These are phyloP conservation scores for Theileria orientalis DNA, from an alignment of 169 alveolate genomes.

Conservation along the genomic window DNA sequence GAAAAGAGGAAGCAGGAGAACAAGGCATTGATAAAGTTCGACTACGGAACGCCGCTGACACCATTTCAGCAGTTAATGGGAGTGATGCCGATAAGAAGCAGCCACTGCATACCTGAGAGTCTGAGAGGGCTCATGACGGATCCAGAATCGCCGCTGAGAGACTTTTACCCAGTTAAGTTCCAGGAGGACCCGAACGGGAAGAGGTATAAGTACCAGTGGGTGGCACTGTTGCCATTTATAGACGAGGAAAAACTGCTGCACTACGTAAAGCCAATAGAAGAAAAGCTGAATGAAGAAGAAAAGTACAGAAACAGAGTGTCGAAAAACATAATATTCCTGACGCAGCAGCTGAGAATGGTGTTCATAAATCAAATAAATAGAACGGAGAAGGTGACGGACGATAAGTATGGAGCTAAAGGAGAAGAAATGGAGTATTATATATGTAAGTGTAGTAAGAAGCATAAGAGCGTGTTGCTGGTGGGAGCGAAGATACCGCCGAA, in stretches of 20 bases:
- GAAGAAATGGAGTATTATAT: conserved; percentile 12
- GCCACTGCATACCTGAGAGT: conserved; percentile 89
- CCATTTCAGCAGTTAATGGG: conserved; percentile 95
- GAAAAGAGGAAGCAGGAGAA: background rate
- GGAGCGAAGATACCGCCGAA: conserved; percentile 45
- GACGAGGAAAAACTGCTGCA: conserved; percentile 73
- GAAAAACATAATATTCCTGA: conserved; percentile 27
- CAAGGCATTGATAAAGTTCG: conserved; percentile 65
- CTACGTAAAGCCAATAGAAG: conserved; percentile 74
- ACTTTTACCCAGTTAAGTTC: conserved; percentile 78
- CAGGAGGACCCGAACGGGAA: conserved; percentile 84
- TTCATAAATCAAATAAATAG: conserved; percentile 1
- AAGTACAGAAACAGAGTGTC: conserved; percentile 70
- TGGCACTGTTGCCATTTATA: conserved; percentile 84
- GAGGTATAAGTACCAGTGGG: conserved; percentile 82
- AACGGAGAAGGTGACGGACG: background rate
- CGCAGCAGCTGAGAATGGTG: background rate
- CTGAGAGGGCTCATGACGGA: conserved; percentile 74
- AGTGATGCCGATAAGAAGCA: conserved; percentile 94
- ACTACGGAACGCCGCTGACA: conserved; percentile 87
- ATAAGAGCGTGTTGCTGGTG: conserved; percentile 29
- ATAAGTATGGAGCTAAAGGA: background rate
- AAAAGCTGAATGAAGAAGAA: conserved; percentile 61
- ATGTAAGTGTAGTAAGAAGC: conserved; percentile 20
- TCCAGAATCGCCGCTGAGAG: conserved; percentile 70